Conservation (phyloP, 176 grass and related monocot species). For the Musa itinerans region DNA sequence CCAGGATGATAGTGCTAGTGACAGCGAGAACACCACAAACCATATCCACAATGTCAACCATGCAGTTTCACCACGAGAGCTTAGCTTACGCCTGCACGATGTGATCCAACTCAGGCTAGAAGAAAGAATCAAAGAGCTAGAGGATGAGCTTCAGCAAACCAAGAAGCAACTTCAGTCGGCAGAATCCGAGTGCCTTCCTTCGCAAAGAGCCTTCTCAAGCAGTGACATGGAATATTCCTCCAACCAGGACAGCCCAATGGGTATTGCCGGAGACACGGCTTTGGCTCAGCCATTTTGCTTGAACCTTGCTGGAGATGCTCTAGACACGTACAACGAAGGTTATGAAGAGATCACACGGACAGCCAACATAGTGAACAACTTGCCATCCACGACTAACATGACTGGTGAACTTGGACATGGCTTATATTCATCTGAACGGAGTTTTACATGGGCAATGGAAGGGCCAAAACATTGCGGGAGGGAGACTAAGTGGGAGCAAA, state of each 20-base stretch:
- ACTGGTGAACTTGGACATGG: constrained; percentile 26
- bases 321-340: constrained; percentile 78
- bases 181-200: constrained; percentile 33
- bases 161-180: constrained; percentile 45
- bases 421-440: constrained; percentile 31
- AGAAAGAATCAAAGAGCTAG: constrained; percentile 71
- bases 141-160: constrained; percentile 49
- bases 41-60: constrained; percentile 35
- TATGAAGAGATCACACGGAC: constrained; percentile 68
- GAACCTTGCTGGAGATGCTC: constrained; percentile 68
- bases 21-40: constrained; percentile 46
- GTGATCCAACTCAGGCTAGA: constrained; percentile 64
- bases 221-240: constrained; percentile 63
- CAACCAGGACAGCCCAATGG: constrained; percentile 49
- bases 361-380: constrained; percentile 20
- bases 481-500: constrained; percentile 16
- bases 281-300: constrained; percentile 49
- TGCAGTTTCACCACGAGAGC: constrained; percentile 63
- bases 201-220: constrained; percentile 50
- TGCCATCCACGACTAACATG: constrained; percentile 30
- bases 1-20: constrained; percentile 33
- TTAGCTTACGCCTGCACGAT: constrained; percentile 79
- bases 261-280: constrained; percentile 29
- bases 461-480: constrained; percentile 12
- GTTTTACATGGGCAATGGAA: constrained; percentile 48